A percentile compares a stretch with the other conserved stretches of the same genome.
These are phyloP conservation scores for Dipteronia dyeriana DNA, from an alignment of 345 rosid genomes.

Conservation along the genomic window DNA sequence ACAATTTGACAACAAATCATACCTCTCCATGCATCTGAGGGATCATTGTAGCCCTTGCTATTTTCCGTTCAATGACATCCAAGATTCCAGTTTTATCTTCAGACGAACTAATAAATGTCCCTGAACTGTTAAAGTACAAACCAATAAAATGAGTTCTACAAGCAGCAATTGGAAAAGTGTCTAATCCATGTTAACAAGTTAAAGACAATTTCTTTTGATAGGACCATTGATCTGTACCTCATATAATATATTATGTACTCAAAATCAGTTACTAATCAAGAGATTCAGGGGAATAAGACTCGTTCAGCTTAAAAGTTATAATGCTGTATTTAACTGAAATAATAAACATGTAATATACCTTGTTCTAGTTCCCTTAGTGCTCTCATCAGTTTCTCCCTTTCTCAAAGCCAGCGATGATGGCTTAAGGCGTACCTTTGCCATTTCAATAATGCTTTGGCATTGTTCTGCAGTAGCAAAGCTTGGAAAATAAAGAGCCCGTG, in stretches of 20 bases:
- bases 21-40: constrained; percentile 79
- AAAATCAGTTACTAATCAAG: constrained; percentile 1
- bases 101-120: constrained; percentile 68
- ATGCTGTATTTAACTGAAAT: not conserved
- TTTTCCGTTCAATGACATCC: constrained; percentile 59
- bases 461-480: constrained; percentile 64
- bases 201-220: constrained; percentile 4
- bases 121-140: constrained; percentile 52
- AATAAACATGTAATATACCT: constrained; percentile 35
- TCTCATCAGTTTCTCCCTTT: constrained; percentile 71
- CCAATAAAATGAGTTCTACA: constrained; percentile 11
- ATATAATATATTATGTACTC: not conserved
- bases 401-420: constrained; percentile 73
- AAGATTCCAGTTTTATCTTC: constrained; percentile 61
- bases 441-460: constrained; percentile 51
- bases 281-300: not conserved
- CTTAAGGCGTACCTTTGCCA: constrained; percentile 50
- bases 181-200: constrained; percentile 13
- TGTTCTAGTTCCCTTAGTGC: constrained; percentile 68
- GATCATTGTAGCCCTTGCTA: constrained; percentile 72
- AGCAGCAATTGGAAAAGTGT: not conserved
- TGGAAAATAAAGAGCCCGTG: constrained; percentile 74
- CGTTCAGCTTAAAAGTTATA: not conserved
- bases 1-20: not conserved
- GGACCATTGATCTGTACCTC: not conserved